Conservation (phyloP, 371 early-diverging fungal genomes). For the Lichtheimia corymbifera region DNA sequence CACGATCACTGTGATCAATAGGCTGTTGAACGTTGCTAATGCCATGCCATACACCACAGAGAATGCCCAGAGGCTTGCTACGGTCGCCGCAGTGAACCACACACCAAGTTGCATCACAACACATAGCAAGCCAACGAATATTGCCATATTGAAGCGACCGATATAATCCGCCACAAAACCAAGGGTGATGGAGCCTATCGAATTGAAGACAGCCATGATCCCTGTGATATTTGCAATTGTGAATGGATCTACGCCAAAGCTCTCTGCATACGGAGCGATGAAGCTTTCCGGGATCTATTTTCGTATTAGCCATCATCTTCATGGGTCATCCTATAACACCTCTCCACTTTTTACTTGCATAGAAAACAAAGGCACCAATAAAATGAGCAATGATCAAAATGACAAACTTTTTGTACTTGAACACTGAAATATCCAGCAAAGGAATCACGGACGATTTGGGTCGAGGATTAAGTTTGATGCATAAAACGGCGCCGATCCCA, state of each 20-base stretch:
- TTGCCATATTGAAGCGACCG: slow-evolving; percentile 60
- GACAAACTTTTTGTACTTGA: slow-evolving; percentile 28
- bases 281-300: slow-evolving; percentile 13
- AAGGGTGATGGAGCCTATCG: slow-evolving; percentile 39
- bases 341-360: slow-evolving; percentile 13
- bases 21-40: slow-evolving; percentile 55
- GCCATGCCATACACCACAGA: slow-evolving; percentile 49
- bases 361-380: slow-evolving; percentile 34
- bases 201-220: slow-evolving; percentile 51
- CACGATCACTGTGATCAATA: slow-evolving; percentile 51
- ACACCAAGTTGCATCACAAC: slow-evolving; percentile 38
- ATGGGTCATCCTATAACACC: neutral
- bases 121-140: slow-evolving; percentile 45
- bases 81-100: slow-evolving; percentile 43
- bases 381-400: slow-evolving; percentile 30
- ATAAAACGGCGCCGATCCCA: slow-evolving; percentile 5
- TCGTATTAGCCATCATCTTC: neutral
- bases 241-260: slow-evolving; percentile 32
- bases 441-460: slow-evolving; percentile 21
- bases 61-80: slow-evolving; percentile 40
- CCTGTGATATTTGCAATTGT: slow-evolving; percentile 37
- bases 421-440: slow-evolving; percentile 28
- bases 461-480: slow-evolving; percentile 11
- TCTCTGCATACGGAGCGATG: slow-evolving; percentile 29
- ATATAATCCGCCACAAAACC: slow-evolving; percentile 55